phyloP scores from a whole-genome alignment of 1,139 yeast genomes.

The Sugiyamaella japonica region DNA sequence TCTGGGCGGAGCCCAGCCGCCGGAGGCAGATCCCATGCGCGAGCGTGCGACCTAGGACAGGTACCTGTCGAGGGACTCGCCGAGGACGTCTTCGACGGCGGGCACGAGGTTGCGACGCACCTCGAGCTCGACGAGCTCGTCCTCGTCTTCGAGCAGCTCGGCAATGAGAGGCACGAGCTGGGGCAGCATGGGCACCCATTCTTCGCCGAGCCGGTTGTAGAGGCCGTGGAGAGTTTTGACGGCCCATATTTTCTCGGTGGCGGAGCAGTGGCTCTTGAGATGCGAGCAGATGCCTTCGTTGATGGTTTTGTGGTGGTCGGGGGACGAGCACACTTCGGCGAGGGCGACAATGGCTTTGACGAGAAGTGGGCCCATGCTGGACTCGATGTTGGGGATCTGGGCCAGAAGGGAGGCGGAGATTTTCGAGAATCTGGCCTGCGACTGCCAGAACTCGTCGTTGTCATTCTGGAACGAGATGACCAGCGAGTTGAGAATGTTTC shows the following conservation, averaged over 20 bases:
- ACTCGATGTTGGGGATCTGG: conserved; percentile 70
- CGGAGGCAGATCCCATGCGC: neutral
- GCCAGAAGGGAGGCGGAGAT: conserved; percentile 60
- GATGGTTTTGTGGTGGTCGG: conserved; percentile 75
- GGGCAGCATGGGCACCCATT: conserved; percentile 88
- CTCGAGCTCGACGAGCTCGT: conserved; percentile 87
- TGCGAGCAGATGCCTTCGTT: conserved; percentile 56
- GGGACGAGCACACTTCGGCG: conserved; percentile 67
- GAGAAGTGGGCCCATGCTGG: conserved; percentile 56
- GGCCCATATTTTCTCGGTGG: conserved; percentile 78
- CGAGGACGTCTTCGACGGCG: conserved; percentile 87
- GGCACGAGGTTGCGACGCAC: conserved; percentile 91
- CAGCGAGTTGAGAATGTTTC: conserved; percentile 69
- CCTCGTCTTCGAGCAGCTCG: conserved; percentile 92
- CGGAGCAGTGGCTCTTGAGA: conserved; percentile 47
- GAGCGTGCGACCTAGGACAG: conserved; percentile 49
- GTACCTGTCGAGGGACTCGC: conserved; percentile 92
- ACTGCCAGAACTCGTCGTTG: conserved; percentile 92
- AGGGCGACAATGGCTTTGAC: conserved; percentile 78
- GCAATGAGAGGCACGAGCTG: conserved; percentile 95
- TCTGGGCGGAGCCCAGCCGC: neutral
- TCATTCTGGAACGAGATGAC: conserved; percentile 82
- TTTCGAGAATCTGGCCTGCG: conserved; percentile 77
- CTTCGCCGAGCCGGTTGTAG: conserved; percentile 91
- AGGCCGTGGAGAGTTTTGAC: conserved; percentile 74